Percentiles rank a stretch among this genome's conserved stretches.
phyloP scores from a whole-genome alignment of 73 alveolate species.

The Tetrahymena elliotti region DNA sequence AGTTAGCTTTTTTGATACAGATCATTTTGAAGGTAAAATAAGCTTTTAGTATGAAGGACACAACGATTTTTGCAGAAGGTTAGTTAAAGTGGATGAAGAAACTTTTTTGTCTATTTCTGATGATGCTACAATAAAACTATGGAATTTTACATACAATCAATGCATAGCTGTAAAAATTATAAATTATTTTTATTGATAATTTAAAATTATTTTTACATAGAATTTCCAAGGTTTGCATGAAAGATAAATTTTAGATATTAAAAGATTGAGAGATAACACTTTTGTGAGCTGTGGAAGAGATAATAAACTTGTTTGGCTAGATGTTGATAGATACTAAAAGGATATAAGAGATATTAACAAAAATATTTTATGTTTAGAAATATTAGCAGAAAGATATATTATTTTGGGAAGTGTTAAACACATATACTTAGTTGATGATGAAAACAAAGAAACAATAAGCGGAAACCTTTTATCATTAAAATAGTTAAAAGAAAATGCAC shows the following conservation, averaged over 20 bases:
- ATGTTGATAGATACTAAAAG: not conserved
- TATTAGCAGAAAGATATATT: not conserved
- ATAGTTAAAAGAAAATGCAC: not conserved
- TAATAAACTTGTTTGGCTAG: not conserved
- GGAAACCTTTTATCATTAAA: not conserved
- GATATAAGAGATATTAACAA: not conserved
- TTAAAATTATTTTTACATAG: not conserved
- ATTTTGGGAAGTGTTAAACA: not conserved
- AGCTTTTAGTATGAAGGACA: not conserved
- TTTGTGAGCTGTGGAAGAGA: not conserved
- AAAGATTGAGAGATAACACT: not conserved
- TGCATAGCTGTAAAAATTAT: not conserved
- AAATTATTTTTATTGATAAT: not conserved
- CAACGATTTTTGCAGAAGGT: not conserved
- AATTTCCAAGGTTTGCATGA: not conserved
- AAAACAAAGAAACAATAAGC: not conserved
- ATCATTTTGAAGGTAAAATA: not conserved
- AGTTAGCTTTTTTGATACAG: not conserved
- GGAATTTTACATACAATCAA: not conserved
- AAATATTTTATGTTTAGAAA: not conserved
- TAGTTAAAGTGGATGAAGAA: not conserved
- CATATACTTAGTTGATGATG: not conserved
- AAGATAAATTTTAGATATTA: not conserved
- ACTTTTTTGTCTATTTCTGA: not conserved
- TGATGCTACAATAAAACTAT: not conserved